Conservation (phyloP, 1,139 yeast genomes). For the Yamadazyma blattariae region DNA sequence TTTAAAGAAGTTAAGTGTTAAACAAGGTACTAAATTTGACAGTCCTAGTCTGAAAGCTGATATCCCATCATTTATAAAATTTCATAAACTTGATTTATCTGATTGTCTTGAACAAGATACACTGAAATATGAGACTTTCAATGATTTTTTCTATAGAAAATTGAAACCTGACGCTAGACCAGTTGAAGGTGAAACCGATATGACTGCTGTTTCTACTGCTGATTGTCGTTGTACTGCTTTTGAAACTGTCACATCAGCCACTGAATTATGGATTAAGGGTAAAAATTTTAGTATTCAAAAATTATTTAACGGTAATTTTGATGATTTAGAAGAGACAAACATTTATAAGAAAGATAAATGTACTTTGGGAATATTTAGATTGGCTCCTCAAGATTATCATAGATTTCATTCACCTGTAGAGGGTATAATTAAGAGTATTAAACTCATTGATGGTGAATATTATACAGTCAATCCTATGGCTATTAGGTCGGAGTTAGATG, state of each 20-base stretch:
- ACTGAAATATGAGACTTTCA: constrained; percentile 63
- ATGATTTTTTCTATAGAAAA: constrained; percentile 83
- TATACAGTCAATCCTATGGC: constrained; percentile 99
- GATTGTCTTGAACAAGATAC: constrained; percentile 60
- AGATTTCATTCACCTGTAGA: constrained; percentile 87
- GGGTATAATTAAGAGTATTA: constrained; percentile 67
- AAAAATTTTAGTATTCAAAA: constrained; percentile 67
- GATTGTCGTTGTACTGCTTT: constrained; percentile 85
- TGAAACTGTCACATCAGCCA: constrained; percentile 58
- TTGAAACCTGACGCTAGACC: constrained; percentile 71
- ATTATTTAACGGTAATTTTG: constrained; percentile 58
- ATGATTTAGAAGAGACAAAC: constrained; percentile 44
- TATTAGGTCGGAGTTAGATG: constrained; percentile 80
- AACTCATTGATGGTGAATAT: constrained; percentile 79
- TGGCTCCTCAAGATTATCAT: constrained; percentile 98
- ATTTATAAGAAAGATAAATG: constrained; percentile 42
- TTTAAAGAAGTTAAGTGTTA: constrained; percentile 63
- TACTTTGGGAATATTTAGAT: constrained; percentile 72
- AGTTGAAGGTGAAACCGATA: constrained; percentile 54
- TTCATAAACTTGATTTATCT: constrained; percentile 70
- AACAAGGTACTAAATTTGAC: constrained; percentile 86
- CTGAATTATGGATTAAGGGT: constrained; percentile 88
- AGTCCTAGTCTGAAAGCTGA: constrained; percentile 60
- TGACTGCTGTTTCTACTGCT: constrained; percentile 74
- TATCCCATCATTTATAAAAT: constrained; percentile 75